These are phyloP conservation scores for Nitzschia palea DNA, from an alignment of 108 stramenopile genomes.

Conservation along the genomic window DNA sequence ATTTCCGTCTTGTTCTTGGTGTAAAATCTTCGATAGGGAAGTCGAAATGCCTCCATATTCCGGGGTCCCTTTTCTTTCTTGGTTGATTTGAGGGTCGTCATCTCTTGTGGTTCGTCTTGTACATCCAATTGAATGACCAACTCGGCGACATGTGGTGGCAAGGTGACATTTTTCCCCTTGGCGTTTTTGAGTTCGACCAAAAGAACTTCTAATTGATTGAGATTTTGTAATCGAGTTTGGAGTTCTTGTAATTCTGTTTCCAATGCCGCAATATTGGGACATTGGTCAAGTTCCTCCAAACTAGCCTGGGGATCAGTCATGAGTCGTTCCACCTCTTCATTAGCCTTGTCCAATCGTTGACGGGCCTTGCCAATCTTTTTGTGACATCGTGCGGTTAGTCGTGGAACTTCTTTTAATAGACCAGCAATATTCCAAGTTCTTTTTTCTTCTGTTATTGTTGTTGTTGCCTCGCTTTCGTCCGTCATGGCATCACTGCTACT, in stretches of 20 bases:
- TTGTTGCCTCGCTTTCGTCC: conserved; percentile 1
- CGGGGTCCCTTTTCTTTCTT: conserved; percentile 62
- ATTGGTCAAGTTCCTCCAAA: conserved; percentile 63
- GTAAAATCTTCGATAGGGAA: conserved; percentile 78
- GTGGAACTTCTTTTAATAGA: conserved; percentile 70
- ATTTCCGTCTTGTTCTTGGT: conserved; percentile 70
- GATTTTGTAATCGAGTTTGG: conserved; percentile 44
- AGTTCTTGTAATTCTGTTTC: conserved; percentile 59
- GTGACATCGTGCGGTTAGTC: conserved; percentile 63
- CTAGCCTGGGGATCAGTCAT: conserved; percentile 37
- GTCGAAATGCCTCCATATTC: conserved; percentile 35
- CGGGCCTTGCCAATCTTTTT: conserved; percentile 84
- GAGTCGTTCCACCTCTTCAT: conserved; percentile 52
- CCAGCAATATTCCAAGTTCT: conserved; percentile 51
- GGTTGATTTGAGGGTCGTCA: conserved; percentile 24
- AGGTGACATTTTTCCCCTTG: conserved; percentile 11
- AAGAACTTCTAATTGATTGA: conserved; percentile 67
- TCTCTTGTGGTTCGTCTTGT: conserved; percentile 44
- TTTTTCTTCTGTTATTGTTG: neutral
- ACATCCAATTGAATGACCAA: conserved; percentile 64
- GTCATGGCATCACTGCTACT: too few relatives aligned
- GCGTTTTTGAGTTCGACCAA: conserved; percentile 37
- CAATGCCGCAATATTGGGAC: conserved; percentile 62
- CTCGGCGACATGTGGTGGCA: conserved; percentile 48
- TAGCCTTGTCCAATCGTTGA: conserved; percentile 45